Evolutionary conservation across 2,329 filamentous ascomycete genomes (phyloP), one percentile per base, ranked within the genome.

Genomic region (Cladosporium austrohemisphaericum): DNA sequence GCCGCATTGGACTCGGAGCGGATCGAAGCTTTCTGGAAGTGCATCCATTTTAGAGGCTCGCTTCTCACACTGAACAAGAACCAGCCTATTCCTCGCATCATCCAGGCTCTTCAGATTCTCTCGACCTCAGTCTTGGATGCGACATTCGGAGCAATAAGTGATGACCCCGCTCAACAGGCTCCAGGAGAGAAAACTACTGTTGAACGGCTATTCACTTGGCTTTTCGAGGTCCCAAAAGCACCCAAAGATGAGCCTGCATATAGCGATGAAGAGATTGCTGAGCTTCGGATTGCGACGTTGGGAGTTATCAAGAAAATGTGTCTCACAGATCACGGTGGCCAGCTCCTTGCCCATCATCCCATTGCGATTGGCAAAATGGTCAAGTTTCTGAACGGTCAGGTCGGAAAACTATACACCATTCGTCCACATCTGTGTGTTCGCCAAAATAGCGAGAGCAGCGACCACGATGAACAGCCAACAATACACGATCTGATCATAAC

Each of bases 351-450:
- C 0, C 70, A 72, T 4, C 86, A 93, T 64, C 77, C 78, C 3
- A 79, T 78, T 32, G 82, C 83, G 10, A 80, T 95, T 13, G 88
- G 87, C 1, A 80, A 88, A 3, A 71, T 95, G 0, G 83, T 94
- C 20, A 79, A 82, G 20, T 81, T 86, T 36, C 80, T 91, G 44
- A 84, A 93, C 51, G 85, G 89, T 55, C 81, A 86, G 55, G 70
- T 96, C 11, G 75, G 77, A 37, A 68, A 71, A 3, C 65, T 86
- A 1, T 86, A 87, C 64, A 56, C 54, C 28, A 22, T 59, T 11
- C 35, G 37, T 13, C 44, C 44, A n/a, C 19, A 31, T 18, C 18
- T 33, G 4, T 36, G 44, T 14, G 33, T 7, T 25, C 44, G 18
- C 6, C 19, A 41, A 8, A 7, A 49, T 3, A 49, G 51, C n/a